Evolutionary conservation across 2,329 filamentous ascomycete genomes (phyloP).

Genomic region (Diplodia intermedia): DNA sequence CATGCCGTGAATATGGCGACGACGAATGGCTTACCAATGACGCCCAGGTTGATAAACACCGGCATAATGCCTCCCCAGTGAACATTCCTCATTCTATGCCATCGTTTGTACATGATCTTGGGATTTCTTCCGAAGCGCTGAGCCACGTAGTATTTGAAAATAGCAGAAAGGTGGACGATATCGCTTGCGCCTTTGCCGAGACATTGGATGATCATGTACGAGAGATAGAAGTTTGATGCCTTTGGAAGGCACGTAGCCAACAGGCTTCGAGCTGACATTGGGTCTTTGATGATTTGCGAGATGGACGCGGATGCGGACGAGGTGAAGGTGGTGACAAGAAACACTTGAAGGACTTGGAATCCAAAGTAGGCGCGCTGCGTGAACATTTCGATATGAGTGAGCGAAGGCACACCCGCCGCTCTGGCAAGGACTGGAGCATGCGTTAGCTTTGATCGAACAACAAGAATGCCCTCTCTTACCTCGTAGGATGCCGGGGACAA

Average conservation of each 20-base stretch:
- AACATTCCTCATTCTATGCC: slow-evolving; percentile 77
- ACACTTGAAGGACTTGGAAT: slow-evolving; percentile 94
- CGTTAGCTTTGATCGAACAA: slow-evolving; percentile 71
- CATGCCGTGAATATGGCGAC: neutral
- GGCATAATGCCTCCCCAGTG: slow-evolving; percentile 95
- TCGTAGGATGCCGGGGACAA: slow-evolving; percentile 64
- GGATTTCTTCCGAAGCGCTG: slow-evolving; percentile 80
- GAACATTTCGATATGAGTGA: slow-evolving; percentile 76
- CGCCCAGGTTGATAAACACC: slow-evolving; percentile 94
- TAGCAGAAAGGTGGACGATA: slow-evolving; percentile 76
- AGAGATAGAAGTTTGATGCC: slow-evolving; percentile 96
- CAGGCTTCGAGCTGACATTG: slow-evolving; percentile 68
- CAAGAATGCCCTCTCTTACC: slow-evolving; percentile 60
- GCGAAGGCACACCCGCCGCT: slow-evolving; percentile 69
- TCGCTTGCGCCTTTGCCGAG: slow-evolving; percentile 76
- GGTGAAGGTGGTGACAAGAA: slow-evolving; percentile 88
- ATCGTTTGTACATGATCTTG: slow-evolving; percentile 81
- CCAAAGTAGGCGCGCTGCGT: slow-evolving; percentile 92
- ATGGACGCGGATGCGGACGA: slow-evolving; percentile 73
- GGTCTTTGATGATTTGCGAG: slow-evolving; percentile 67
- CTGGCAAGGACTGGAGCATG: slow-evolving; percentile 63
- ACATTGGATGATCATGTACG: slow-evolving; percentile 95
- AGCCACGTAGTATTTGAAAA: slow-evolving; percentile 81
- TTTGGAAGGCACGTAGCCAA: slow-evolving; percentile 82
- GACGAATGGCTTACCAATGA: slow-evolving; percentile 66